Conservation (phyloP, 2,329 filamentous ascomycete species). For the Nemania diffusa region DNA sequence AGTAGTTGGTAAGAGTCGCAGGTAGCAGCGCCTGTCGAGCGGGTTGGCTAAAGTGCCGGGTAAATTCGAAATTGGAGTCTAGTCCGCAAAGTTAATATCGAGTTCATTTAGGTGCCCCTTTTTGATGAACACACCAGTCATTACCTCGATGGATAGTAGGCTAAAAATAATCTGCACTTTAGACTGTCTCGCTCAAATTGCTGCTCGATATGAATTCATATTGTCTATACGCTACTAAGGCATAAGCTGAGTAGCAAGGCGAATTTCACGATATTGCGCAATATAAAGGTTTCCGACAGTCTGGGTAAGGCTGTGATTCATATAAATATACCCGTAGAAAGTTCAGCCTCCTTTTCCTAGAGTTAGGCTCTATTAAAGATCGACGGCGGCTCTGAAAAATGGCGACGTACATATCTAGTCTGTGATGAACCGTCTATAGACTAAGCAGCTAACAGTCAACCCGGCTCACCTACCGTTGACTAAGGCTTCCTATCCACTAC, state of each 20-base stretch:
- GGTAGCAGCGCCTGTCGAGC: constrained; percentile 14
- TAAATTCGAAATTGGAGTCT: constrained; percentile 29
- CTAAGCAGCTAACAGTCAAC: background rate
- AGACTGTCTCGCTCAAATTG: constrained; percentile 14
- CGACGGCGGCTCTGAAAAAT: constrained; percentile 22
- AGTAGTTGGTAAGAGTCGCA: constrained; percentile 5
- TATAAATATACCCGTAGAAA: constrained; percentile 26
- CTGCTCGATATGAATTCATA: constrained; percentile 23
- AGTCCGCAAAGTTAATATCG: constrained; percentile 23
- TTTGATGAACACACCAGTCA: background rate
- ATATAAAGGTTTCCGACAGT: constrained; percentile 28
- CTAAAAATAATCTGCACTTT: constrained; percentile 20
- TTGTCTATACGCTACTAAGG: background rate
- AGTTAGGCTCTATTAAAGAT: constrained; percentile 10
- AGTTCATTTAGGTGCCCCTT: background rate
- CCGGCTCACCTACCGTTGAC: background rate
- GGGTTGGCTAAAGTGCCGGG: constrained; percentile 34
- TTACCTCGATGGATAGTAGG: background rate
- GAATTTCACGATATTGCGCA: constrained; percentile 30
- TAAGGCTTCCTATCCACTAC: constrained; percentile 7
- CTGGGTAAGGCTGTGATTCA: constrained; percentile 29
- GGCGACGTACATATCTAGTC: constrained; percentile 1
- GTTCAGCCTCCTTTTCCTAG: constrained; percentile 1
- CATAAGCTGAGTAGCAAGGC: constrained; percentile 20
- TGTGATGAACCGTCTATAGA: background rate